Evolutionary conservation across 2,329 filamentous ascomycete species (phyloP).

Genomic region (Phialophora macrospora): DNA sequence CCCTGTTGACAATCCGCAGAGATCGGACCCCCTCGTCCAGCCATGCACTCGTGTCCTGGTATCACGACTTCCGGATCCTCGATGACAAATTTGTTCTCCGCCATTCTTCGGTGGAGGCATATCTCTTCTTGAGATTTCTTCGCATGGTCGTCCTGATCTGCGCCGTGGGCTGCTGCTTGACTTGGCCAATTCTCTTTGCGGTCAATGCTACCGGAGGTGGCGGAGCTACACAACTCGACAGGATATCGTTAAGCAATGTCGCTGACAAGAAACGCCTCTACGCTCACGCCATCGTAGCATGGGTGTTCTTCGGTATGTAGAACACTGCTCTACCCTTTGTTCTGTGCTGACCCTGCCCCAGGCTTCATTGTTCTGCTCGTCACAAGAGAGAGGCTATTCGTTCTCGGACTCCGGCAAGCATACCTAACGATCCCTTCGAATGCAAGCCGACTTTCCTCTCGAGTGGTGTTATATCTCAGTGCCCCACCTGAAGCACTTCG

Average conservation of each 20-base stretch:
- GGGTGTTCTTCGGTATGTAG: conserved; percentile 72
- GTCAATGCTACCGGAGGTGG: conserved; percentile 83
- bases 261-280: conserved; percentile 68
- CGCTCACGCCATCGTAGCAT: conserved; percentile 76
- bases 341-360: background rate
- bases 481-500: conserved; percentile 79
- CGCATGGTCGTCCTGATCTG: conserved; percentile 78
- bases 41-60: conserved; percentile 31
- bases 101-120: conserved; percentile 88
- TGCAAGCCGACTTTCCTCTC: conserved; percentile 80
- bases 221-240: conserved; percentile 70
- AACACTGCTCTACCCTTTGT: background rate
- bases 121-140: conserved; percentile 87
- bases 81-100: conserved; percentile 82
- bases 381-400: conserved; percentile 85
- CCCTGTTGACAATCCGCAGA: conserved; percentile 11
- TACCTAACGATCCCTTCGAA: conserved; percentile 85
- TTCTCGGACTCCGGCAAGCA: conserved; percentile 87
- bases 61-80: conserved; percentile 55
- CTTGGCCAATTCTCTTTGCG: conserved; percentile 89
- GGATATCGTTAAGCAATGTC: conserved; percentile 81
- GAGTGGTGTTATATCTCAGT: conserved; percentile 85
- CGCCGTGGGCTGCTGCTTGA: conserved; percentile 78
- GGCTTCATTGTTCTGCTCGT: conserved; percentile 83
- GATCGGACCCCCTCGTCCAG: conserved; percentile 39